phyloP scores from a whole-genome alignment of 2,329 filamentous ascomycete species.

The Albophoma yamanashiensis region DNA sequence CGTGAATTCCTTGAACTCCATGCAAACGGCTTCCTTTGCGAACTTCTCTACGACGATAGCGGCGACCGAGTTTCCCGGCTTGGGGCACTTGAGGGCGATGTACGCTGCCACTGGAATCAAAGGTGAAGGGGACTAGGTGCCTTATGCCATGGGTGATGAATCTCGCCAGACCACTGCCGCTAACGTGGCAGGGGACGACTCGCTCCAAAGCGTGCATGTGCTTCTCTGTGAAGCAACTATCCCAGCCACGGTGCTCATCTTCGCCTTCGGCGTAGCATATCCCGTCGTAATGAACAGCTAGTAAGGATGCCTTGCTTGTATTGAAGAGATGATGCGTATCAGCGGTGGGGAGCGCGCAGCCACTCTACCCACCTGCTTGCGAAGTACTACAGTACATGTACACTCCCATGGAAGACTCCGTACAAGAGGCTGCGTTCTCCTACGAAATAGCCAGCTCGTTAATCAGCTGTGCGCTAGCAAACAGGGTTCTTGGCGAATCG shows the following conservation, averaged over 20 bases:
- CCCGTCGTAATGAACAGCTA: not conserved
- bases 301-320: not conserved
- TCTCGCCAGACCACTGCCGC: not conserved
- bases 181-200: not conserved
- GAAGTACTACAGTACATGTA: too few species aligned
- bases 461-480: not conserved
- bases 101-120: not conserved
- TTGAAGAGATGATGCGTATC: not conserved
- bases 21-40: not conserved
- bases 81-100: not conserved
- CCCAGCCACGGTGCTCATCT: not conserved
- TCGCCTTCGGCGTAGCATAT: not conserved
- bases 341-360: not conserved
- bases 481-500: not conserved
- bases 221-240: not conserved
- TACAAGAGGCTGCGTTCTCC: not conserved
- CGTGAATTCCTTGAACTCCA: not conserved
- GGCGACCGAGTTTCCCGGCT: not conserved
- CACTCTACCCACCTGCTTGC: too few species aligned
- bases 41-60: not conserved
- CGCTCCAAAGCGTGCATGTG: not conserved
- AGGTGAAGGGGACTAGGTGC: not conserved
- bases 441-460: not conserved
- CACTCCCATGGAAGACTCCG: too few species aligned
- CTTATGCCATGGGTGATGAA: not conserved